A percentile compares a stretch with the other conserved stretches of the same genome.
phyloP scores from a whole-genome alignment of 257 asterid genomes.

The Solanum arcanum region DNA sequence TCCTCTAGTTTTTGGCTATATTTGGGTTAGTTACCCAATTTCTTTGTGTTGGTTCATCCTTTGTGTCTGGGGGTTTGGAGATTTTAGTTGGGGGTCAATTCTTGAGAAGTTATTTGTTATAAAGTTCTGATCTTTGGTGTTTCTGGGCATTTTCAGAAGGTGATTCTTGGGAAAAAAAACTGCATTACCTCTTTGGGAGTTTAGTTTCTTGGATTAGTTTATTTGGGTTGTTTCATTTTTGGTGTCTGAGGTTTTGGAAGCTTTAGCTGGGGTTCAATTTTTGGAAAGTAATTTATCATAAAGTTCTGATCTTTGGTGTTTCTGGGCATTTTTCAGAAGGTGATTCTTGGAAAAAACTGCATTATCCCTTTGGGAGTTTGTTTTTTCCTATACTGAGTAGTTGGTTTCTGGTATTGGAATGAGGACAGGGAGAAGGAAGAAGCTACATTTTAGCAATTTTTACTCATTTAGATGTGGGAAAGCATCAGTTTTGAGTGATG shows the following conservation, averaged over 20 bases:
- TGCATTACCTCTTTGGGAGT: background rate
- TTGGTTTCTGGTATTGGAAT: background rate
- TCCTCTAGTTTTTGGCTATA: background rate
- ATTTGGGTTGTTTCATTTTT: background rate
- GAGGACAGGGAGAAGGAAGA: conserved; percentile 38
- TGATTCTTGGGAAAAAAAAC: background rate
- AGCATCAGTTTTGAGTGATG: conserved; percentile 28
- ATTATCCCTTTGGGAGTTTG: background rate
- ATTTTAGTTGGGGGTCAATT: background rate
- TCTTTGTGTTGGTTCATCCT: background rate
- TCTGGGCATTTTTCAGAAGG: background rate
- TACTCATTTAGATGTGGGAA: conserved; percentile 61
- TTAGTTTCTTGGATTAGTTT: background rate
- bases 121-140: background rate
- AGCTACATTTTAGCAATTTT: conserved; percentile 66
- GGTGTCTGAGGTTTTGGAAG: background rate
- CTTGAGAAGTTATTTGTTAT: background rate
- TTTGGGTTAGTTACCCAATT: background rate
- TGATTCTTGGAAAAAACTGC: background rate
- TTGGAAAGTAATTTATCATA: background rate
- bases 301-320: background rate
- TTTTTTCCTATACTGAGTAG: background rate
- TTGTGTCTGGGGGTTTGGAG: conserved; percentile 1
- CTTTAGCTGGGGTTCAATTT: background rate
- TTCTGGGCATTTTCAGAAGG: background rate